Base-by-base conservation (phyloP, 2,329 filamentous ascomycete genomes). In the Colletotrichum sp. region DNA sequence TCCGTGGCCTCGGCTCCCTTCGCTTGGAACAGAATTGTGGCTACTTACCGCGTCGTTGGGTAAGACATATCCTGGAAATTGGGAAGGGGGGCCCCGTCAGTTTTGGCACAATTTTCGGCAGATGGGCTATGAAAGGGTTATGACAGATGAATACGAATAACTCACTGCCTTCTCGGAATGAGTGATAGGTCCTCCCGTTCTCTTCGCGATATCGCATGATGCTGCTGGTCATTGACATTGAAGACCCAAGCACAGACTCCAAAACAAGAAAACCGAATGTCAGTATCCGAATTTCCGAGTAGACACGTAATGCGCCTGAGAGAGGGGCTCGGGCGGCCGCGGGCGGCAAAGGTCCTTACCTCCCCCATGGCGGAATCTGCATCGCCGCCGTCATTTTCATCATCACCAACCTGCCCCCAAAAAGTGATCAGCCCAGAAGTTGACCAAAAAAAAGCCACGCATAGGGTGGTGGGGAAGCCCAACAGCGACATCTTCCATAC, bases 111-210 rank as follows among this genome's bases (percentile, higher is more conserved):
- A 52, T 52, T 52, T 52, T 52, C 43, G 43, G 43, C 43, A 52
- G n/a, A 21, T 52, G 43, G n/a, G 43, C 1, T 52, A 21, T 21
- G 43, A 21, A 21, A 52, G 18, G n/a, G 10, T 52, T 52, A 52
- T 52, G 43, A 13, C 1, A 21, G 18, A 21, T 52, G 43, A 13
- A 21, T 26, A 36, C 58, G 28, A 61, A 16, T 21, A 24, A 61
- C 76, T 43, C 26, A 77, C 76, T 70, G 16, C 76, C 76, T 52
- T 83, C 82, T 26, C 82, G 81, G 60, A 80, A 85, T 1, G 83
- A 78, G 65, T 86, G 83, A 43, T 85, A 86, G 1, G 83, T 85
- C 18, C 85, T 78, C 2, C 84, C 84, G 71, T 86, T 84, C 70
- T 86, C 85, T n/a, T 81, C 79, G 6, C 84, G 83, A 76, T 83